phyloP scores from a whole-genome alignment of 164 flowering plant species.

The Vitis riparia region DNA sequence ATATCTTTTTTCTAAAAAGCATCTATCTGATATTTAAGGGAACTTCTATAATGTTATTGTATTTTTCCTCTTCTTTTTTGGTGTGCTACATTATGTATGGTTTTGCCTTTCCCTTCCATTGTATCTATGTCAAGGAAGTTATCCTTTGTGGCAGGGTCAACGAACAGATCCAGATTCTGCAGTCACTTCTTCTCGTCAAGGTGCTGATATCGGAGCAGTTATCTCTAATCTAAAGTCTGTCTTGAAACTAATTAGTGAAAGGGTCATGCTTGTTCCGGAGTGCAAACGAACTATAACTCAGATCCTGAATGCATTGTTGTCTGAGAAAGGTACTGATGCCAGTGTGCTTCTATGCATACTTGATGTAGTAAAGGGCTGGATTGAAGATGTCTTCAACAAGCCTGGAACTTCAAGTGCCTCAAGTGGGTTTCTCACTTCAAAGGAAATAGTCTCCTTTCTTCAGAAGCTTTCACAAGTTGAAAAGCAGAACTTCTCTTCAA shows the following conservation, averaged over 20 bases:
- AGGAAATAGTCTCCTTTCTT: conserved; percentile 86
- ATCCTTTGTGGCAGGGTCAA: conserved; percentile 51
- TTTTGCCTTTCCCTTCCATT: not conserved
- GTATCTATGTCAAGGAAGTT: not conserved
- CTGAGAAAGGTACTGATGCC: conserved; percentile 87
- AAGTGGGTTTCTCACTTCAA: conserved; percentile 55
- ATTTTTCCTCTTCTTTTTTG: not conserved
- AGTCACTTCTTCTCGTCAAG: conserved; percentile 83
- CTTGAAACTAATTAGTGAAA: conserved; percentile 79
- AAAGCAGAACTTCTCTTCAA: conserved; percentile 61
- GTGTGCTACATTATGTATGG: not conserved
- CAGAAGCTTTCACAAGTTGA: conserved; percentile 97
- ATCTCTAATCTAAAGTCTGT: conserved; percentile 77
- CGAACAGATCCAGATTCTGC: conserved; percentile 87
- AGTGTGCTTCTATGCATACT: conserved; percentile 89
- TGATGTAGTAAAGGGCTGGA: conserved; percentile 87
- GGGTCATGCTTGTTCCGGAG: conserved; percentile 83
- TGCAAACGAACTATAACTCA: conserved; percentile 74
- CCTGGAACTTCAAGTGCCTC: conserved; percentile 48
- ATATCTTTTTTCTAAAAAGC: no score
- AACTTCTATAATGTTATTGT: not conserved
- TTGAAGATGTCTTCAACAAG: conserved; percentile 71
- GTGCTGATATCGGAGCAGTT: conserved; percentile 70
- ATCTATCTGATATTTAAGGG: no score
- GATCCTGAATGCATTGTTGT: conserved; percentile 66